These are phyloP conservation scores for Backusella tuberculispora DNA, from an alignment of 192 early-diverging fungal species.

Conservation along the genomic window DNA sequence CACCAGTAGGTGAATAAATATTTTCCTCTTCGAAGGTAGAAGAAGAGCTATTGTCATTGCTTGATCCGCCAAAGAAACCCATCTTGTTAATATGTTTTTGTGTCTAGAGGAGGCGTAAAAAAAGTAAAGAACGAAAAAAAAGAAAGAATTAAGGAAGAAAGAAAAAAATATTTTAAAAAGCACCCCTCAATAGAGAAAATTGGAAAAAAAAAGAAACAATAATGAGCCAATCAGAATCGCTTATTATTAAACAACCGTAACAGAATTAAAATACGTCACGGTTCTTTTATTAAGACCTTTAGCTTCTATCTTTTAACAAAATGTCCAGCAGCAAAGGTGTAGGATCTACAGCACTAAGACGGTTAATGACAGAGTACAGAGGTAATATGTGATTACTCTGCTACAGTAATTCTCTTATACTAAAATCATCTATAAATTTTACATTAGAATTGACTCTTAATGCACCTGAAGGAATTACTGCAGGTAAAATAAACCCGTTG, in stretches of 20 bases:
- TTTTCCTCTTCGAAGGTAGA: slow-evolving; percentile 16
- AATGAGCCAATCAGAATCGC: not conserved
- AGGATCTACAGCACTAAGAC: slow-evolving; percentile 81
- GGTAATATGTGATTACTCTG: slow-evolving; percentile 46
- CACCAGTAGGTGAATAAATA: slow-evolving; percentile 25
- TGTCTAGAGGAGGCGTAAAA: not conserved
- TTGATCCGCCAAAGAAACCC: slow-evolving; percentile 20
- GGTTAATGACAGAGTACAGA: slow-evolving; percentile 93
- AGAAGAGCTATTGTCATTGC: not conserved
- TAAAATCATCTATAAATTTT: slow-evolving; percentile 20
- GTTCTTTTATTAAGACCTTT: not conserved
- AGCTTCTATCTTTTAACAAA: not conserved
- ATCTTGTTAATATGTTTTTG: not conserved
- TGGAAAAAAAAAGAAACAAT: slow-evolving; percentile 6
- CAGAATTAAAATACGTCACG: not conserved
- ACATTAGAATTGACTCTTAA: slow-evolving; percentile 79
- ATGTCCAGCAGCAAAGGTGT: slow-evolving; percentile 38
- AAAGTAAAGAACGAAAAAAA: not conserved
- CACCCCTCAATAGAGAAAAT: slow-evolving; percentile 11
- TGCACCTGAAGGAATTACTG: slow-evolving; percentile 92
- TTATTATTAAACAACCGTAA: not conserved
- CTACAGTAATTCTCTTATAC: not conserved
- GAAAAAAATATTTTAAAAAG: not conserved
- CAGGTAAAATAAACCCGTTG: slow-evolving; percentile 49
- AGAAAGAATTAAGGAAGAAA: not conserved